Base-by-base conservation (phyloP, 495 filamentous ascomycete species). In the Staphylotrichum tortipilum region DNA sequence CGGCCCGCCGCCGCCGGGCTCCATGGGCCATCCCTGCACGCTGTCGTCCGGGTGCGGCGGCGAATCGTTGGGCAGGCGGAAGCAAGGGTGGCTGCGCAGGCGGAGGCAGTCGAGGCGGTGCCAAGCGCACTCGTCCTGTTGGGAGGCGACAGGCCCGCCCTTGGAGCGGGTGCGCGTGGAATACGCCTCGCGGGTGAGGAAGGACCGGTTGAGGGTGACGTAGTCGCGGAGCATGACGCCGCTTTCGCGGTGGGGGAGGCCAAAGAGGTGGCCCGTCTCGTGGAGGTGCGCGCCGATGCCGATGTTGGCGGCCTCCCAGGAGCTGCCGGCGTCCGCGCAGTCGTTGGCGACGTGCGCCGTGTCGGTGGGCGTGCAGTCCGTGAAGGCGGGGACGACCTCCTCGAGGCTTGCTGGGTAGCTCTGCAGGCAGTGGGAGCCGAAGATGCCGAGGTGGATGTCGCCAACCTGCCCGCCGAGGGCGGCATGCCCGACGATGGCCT, bases 231-330 rank as follows among this genome's bases (percentile, higher is more conserved):
- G 72, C 90, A 96, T 96, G 49, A 95, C 76, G 7, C 90, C 90
- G 31, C 71, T 84, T 50, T 89, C 88, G 58, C 86, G 88, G 61
- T 92, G 88, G 7, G 90, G 88, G 53, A 85, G 89, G 36, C 90
- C 89, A 53, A 96, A 82, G 17, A 91, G 65, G 66, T 94, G 90
- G 3, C 90, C 90, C 0, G 80, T 80, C 66, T 95, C 89, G 60
- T 94, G 90, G 11, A 96, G 67, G 68, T 95, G 89, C 22, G 89
- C 89, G 8, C 90, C 89, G 55, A 95, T 94, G 38, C 89, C 89
- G 51, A 95, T 78, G 57, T 90, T 91, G 7, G 88, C 88, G 15
- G 89, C 80, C 61, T 95, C 89, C 89, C 89, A 95, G 49, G 82
- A 92, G 47, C 84, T 94, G 11, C 88, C 88, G 19, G 81, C 80